These are phyloP conservation scores for Larix sibirica DNA, from an alignment of 83 land plant genomes.

Conservation along the genomic window DNA sequence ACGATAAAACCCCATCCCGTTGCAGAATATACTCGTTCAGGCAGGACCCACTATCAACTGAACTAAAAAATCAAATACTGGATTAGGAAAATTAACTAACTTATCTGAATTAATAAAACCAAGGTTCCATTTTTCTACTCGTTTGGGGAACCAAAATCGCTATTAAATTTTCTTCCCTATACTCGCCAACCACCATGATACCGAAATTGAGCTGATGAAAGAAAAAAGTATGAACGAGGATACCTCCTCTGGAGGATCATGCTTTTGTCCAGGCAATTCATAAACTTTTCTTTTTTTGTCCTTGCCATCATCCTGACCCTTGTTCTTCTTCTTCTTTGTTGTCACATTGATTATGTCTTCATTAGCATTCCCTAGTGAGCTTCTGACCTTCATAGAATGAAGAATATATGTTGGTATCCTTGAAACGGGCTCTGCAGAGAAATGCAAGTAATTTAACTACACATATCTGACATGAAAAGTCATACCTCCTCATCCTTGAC, in stretches of 20 bases:
- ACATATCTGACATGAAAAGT: background rate
- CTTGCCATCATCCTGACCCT: background rate
- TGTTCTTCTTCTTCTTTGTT: constrained; percentile 1
- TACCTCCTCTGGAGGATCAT: constrained; percentile 74
- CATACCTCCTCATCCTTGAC: constrained; percentile 6
- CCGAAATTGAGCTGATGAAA: no score
- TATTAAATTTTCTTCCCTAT: no score
- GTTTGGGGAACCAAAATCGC: no score
- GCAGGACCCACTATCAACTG: no score
- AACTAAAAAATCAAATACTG: no score
- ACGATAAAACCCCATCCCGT: no score
- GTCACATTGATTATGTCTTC: background rate
- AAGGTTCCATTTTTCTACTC: no score
- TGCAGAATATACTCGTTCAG: no score
- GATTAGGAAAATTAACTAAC: no score
- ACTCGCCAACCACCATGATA: no score
- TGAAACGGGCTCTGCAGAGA: background rate
- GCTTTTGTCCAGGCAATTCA: constrained; percentile 80
- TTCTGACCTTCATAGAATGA: background rate
- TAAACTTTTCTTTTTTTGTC: constrained; percentile 54
- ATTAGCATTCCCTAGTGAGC: background rate
- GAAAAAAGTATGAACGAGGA: background rate
- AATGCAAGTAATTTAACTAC: background rate
- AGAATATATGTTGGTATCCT: background rate
- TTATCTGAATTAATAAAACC: no score